Evolutionary conservation across 1,284 basidiomycete genomes (phyloP), one percentile per base, ranked within the genome.

Genomic region (Singerocomus inundabilis): DNA sequence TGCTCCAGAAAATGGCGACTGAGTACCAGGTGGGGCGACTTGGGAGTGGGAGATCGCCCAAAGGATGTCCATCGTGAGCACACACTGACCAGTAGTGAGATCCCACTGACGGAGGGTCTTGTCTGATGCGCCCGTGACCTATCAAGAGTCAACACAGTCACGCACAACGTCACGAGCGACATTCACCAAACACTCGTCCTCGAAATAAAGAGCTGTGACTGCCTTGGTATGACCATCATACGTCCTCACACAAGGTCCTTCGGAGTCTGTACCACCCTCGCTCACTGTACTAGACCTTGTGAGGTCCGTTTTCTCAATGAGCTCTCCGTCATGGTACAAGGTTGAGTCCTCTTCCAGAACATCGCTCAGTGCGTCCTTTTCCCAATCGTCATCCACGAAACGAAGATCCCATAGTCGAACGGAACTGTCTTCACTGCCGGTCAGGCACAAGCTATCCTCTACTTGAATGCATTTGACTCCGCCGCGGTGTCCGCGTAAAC

Each of bases 51-150:
- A 93, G 60, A 99, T 98, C 4, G 96, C 96, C 97, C 97, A 99
- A 16, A 99, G 82, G 54, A 99, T 97, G 71, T 99, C 97, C 97
- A 99, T 99, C 11, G 96, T 97, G 75, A 98, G 86, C 44, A 99
- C 88, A 68, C 96, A 98, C 75, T 99, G 96, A 5, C 96, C 96
- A 0, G 96, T 98, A 34, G 84, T 84, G 49, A 99, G 82, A 67
- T 99, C 96, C 97, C 97, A 99, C 69, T 99, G 95, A 3, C 96
- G 88, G 51, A 99, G 80, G 1, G 97, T 99, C 74, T 98, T 98
- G 75, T 99, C 97, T 4, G 92, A 93, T 4, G 96, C 96, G 42
- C 97, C 97, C 2, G 95, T 97, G 11, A 98, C 91, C 91, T 92
- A 57, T 12, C 45, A 38, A 53, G 39, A 26, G 47, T 56, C 49